Base-by-base conservation (phyloP, 2,329 filamentous ascomycete genomes). In the Coniochaeta sp. region DNA sequence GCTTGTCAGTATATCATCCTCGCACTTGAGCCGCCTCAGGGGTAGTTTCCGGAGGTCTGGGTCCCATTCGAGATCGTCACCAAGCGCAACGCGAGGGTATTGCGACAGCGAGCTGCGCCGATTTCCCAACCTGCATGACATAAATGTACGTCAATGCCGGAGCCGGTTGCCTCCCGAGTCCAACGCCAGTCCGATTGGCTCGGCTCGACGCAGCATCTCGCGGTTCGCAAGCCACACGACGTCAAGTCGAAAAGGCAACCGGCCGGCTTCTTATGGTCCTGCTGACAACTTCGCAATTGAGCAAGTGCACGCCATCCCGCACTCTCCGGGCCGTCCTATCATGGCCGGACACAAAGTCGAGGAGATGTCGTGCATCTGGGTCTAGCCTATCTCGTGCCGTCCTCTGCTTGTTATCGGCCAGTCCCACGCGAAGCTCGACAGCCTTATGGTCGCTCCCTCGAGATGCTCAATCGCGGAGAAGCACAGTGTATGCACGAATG, bases 391-490 rank as follows among this genome's bases (percentile, higher is more conserved):
- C 45, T 47, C 26, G 45, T 42, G 45, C 26, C 45, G 14, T 31
- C 45, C 6, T 31, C 45, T 47, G 45, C 45, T 16, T 26, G 24
- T 22, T 30, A 31, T 47, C 45, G 18, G 26, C 45, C 45, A 47
- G 45, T 47, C 45, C 42, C 45, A 31, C 45, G 45, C 45, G 45
- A 30, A 18, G 45, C 45, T 20, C 18, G 26, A 18, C 45, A 30
- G 45, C 45, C 45, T 47, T 31, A 31, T 31, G n/a, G 45, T n/a
- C 30, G 6, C n/a, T n/a, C n/a, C n/a, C n/a, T n/a, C n/a, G n/a
- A n/a, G n/a, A n/a, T 47, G 45, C 45, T 47, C 45, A 47, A 31
- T 47, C 28, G 45, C 45, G 45, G n/a, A 30, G 45, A 47, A 47
- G 42, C 18, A 38, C 38, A 3, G 10, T 30, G 18, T 31, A 24